phyloP scores from a whole-genome alignment of 192 early-diverging fungal species.

The Entomortierella parvispora region DNA sequence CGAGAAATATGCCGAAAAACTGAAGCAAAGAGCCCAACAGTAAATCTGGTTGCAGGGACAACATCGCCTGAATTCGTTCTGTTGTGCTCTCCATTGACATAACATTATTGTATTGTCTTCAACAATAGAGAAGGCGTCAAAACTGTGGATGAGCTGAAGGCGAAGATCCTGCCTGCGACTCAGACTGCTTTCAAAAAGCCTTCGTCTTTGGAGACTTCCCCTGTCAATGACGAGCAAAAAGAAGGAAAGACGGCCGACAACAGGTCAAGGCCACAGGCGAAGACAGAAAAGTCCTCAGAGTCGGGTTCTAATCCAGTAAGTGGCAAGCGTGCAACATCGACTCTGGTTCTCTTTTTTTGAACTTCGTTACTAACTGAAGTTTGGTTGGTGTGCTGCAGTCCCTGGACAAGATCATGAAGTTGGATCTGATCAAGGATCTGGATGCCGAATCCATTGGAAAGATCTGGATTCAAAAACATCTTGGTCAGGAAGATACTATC shows the following conservation, averaged over 20 bases:
- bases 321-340: too few species aligned
- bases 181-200: constrained; percentile 29
- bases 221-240: background rate
- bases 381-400: too few species aligned
- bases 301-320: background rate
- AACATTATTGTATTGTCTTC: too few species aligned
- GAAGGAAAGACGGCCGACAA: background rate
- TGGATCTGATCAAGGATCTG: constrained; percentile 58
- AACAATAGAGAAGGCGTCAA: constrained; percentile 58
- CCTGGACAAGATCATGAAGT: constrained; percentile 64
- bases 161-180: constrained; percentile 21
- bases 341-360: background rate
- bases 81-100: background rate
- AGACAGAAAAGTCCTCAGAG: background rate
- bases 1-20: constrained; percentile 74
- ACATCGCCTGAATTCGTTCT: background rate
- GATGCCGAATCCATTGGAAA: constrained; percentile 56
- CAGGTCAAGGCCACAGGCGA: background rate
- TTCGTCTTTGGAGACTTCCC: constrained; percentile 33
- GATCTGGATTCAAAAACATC: constrained; percentile 83
- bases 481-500: constrained; percentile 62
- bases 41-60: background rate
- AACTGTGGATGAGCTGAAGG: constrained; percentile 58
- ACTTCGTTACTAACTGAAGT: too few species aligned
- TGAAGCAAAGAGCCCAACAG: constrained; percentile 64